These are phyloP conservation scores for Trametes hirsuta DNA, from an alignment of 1,284 basidiomycete species.

Conservation along the genomic window DNA sequence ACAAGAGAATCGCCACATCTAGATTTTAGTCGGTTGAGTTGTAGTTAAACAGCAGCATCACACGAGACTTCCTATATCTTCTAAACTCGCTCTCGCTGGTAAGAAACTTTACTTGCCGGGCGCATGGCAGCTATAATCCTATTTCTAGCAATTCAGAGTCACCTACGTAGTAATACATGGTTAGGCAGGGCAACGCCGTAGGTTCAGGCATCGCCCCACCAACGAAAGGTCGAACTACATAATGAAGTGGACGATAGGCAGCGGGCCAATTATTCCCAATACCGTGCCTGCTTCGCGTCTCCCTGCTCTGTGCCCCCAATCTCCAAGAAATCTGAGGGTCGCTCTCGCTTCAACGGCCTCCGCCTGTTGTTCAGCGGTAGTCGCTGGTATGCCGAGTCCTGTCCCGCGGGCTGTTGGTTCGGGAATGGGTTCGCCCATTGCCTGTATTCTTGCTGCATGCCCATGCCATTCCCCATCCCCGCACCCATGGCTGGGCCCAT, in stretches of 20 bases:
- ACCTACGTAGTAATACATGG: too few species aligned
- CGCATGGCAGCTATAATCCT: too few species aligned
- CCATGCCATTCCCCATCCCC: conserved; percentile 22
- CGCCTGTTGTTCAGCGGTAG: conserved; percentile 78
- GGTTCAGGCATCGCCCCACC: not conserved
- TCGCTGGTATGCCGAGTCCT: conserved; percentile 84
- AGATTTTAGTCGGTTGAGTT: too few species aligned
- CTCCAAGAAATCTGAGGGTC: conserved; percentile 82
- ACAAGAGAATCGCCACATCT: too few species aligned
- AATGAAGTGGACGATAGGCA: not conserved
- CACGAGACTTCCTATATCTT: too few species aligned
- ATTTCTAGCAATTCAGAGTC: too few species aligned
- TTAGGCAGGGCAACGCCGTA: too few species aligned
- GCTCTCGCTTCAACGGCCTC: conserved; percentile 73
- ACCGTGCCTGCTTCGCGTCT: conserved; percentile 67
- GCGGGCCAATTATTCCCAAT: conserved; percentile 62
- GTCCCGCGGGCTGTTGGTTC: conserved; percentile 63
- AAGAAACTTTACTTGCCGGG: too few species aligned
- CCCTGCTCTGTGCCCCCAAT: conserved; percentile 56
- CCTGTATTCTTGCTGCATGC: conserved; percentile 43
- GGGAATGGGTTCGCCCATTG: conserved; percentile 58
- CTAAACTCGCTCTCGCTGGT: too few species aligned
- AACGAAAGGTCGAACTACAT: not conserved
- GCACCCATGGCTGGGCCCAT: conserved; percentile 9
- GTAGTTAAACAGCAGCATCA: too few species aligned